Percentiles rank a stretch among this genome's conserved stretches.
These are phyloP conservation scores for Macroventuria anomochaeta DNA, from an alignment of 2,329 filamentous ascomycete genomes.

Conservation along the genomic window DNA sequence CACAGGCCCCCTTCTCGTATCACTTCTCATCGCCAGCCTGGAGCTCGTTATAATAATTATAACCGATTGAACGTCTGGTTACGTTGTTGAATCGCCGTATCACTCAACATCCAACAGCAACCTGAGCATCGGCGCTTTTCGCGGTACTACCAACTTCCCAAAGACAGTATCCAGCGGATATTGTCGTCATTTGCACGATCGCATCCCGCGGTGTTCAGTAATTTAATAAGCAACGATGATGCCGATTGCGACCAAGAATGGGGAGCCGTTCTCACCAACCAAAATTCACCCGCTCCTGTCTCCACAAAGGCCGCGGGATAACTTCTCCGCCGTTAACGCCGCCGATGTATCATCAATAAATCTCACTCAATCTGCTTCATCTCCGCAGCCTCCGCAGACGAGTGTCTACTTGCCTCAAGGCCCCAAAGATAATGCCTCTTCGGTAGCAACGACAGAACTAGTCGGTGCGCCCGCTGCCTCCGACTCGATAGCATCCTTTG, in stretches of 20 bases:
- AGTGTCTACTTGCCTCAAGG: conserved; percentile 31
- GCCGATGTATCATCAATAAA: conserved; percentile 34
- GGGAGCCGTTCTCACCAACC: conserved; percentile 44
- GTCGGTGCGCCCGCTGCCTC: conserved; percentile 37
- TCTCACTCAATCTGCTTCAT: conserved; percentile 33
- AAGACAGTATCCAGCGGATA: conserved; percentile 9
- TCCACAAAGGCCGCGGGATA: conserved; percentile 36
- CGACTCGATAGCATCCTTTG: conserved; percentile 23
- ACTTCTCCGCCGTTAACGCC: conserved; percentile 45
- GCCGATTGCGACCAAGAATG: conserved; percentile 28
- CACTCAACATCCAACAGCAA: conserved; percentile 2
- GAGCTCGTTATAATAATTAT: conserved; percentile 25
- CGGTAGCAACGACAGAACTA: conserved; percentile 37
- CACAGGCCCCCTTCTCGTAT: conserved; percentile 27
- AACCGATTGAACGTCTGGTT: conserved; percentile 38
- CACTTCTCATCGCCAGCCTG: conserved; percentile 28
- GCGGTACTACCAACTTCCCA: conserved; percentile 19
- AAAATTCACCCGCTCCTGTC: conserved; percentile 45
- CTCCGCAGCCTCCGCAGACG: conserved; percentile 34
- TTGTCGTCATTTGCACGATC: conserved; percentile 21
- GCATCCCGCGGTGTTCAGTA: conserved; percentile 19
- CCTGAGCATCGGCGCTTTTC: conserved; percentile 9
- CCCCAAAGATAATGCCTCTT: conserved; percentile 35
- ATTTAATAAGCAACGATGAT: conserved; percentile 34
- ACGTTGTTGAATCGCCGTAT: conserved; percentile 27